Evolutionary conservation across 257 asterid species (phyloP).

Genomic region (Nicotiana paniculata): DNA sequence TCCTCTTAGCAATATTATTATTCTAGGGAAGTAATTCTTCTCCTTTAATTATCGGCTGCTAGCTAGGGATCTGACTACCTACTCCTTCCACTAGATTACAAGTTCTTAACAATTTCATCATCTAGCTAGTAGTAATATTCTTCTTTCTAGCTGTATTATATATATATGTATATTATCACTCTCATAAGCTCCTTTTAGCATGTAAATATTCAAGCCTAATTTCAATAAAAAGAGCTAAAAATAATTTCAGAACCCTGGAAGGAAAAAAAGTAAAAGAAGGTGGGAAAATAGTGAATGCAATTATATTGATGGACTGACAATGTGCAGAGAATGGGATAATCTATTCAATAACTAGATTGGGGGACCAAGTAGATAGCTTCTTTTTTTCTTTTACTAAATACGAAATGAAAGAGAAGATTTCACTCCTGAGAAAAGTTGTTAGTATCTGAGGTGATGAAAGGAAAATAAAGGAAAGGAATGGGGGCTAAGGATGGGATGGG

Average conservation of each 20-base stretch:
- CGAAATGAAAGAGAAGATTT: background rate
- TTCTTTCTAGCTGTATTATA: background rate
- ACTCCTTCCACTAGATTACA: background rate
- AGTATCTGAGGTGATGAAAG: background rate
- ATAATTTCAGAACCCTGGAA: background rate
- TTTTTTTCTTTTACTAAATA: background rate
- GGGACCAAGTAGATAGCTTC: background rate
- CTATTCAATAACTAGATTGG: constrained; percentile 7
- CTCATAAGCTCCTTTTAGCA: background rate
- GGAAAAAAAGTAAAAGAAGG: background rate
- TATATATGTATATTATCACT: background rate
- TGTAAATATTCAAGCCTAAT: background rate
- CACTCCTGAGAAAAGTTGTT: background rate
- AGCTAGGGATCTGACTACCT: background rate
- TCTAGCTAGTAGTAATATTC: background rate
- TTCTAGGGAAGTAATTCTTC: background rate
- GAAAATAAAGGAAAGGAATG: background rate
- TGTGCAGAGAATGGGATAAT: background rate
- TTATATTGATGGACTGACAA: background rate
- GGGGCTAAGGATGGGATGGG: background rate
- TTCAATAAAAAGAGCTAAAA: background rate
- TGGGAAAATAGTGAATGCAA: background rate
- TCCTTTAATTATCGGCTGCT: background rate
- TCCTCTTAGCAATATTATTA: background rate
- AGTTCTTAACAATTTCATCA: background rate